Conservation (phyloP, 352 stramenopile species). For the Elongisporangium senticosum region DNA sequence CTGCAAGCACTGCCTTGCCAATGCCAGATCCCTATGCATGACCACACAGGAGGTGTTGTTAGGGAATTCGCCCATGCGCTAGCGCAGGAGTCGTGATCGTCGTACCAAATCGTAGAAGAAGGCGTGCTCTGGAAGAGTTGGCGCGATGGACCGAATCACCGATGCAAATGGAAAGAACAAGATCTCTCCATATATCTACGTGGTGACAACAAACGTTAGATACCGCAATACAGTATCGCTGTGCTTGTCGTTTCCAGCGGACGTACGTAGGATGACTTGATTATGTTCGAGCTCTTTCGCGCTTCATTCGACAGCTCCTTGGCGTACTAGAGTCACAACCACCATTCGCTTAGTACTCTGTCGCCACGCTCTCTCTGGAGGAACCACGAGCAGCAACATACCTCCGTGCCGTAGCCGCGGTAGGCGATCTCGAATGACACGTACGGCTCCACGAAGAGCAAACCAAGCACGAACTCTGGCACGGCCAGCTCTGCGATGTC, state of each 20-base stretch:
- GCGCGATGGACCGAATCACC: conserved; percentile 54
- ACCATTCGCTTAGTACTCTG: neutral
- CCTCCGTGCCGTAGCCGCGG: conserved; percentile 56
- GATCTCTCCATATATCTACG: conserved; percentile 81
- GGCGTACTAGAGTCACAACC: conserved; percentile 39
- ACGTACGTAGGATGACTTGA: conserved; percentile 76
- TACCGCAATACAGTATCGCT: neutral
- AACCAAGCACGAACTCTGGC: conserved; percentile 71
- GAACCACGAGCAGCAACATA: conserved; percentile 5
- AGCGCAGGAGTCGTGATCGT: neutral
- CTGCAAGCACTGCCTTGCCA: conserved; percentile 75
- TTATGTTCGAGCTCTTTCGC: conserved; percentile 67
- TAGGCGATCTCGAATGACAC: conserved; percentile 55
- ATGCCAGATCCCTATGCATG: conserved; percentile 61
- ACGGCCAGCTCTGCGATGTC: conserved; percentile 75
- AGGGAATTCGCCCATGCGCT: neutral
- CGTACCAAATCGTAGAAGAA: conserved; percentile 82
- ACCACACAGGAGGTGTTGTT: neutral
- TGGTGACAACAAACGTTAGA: neutral
- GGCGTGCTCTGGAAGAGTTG: conserved; percentile 54
- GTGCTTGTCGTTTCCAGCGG: neutral
- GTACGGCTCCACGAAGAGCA: conserved; percentile 78
- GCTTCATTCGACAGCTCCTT: conserved; percentile 81
- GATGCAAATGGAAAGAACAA: conserved; percentile 82
- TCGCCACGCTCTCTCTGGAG: neutral